Conservation (phyloP, 805 yeast genomes). For the Limtongia smithiae region DNA sequence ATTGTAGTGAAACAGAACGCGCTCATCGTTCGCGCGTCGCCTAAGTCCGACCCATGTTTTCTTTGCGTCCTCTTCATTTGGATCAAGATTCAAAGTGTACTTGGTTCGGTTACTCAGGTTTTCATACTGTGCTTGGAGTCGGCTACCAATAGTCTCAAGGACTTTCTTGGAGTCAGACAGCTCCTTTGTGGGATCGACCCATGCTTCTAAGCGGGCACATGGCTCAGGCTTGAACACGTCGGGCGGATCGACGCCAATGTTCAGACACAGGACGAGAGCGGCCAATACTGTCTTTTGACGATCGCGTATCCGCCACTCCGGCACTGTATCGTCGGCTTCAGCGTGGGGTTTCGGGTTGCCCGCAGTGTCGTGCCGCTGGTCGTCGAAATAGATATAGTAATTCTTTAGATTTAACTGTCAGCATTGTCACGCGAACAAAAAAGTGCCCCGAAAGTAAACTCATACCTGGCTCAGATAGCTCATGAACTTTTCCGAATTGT, state of each 20-base stretch:
- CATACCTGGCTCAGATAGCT: slow-evolving; percentile 44
- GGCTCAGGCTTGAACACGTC: slow-evolving; percentile 91
- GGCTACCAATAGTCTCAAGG: slow-evolving; percentile 84
- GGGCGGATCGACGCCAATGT: slow-evolving; percentile 96
- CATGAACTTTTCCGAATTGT: slow-evolving; percentile 51
- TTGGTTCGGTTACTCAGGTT: slow-evolving; percentile 80
- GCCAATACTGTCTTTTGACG: slow-evolving; percentile 92
- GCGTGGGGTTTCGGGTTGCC: slow-evolving; percentile 58
- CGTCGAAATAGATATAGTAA: slow-evolving; percentile 81
- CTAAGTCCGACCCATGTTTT: slow-evolving; percentile 84
- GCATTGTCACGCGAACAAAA: neutral
- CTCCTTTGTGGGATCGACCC: slow-evolving; percentile 76
- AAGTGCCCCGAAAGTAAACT: neutral
- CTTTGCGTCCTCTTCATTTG: slow-evolving; percentile 92
- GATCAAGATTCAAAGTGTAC: slow-evolving; percentile 87
- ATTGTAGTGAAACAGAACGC: slow-evolving; percentile 89
- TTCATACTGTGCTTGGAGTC: slow-evolving; percentile 83
- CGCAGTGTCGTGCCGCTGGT: slow-evolving; percentile 85
- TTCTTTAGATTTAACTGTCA: slow-evolving; percentile 40
- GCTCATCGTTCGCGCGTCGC: slow-evolving; percentile 87
- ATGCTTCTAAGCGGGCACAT: slow-evolving; percentile 85
- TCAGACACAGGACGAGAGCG: slow-evolving; percentile 83
- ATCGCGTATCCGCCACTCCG: slow-evolving; percentile 92
- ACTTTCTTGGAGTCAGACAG: slow-evolving; percentile 86
- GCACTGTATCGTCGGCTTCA: slow-evolving; percentile 51